A percentile compares a stretch with the other conserved stretches of the same genome.
These are phyloP conservation scores for Diaporthe longicolla DNA, from an alignment of 2,329 filamentous ascomycete genomes.

Conservation along the genomic window DNA sequence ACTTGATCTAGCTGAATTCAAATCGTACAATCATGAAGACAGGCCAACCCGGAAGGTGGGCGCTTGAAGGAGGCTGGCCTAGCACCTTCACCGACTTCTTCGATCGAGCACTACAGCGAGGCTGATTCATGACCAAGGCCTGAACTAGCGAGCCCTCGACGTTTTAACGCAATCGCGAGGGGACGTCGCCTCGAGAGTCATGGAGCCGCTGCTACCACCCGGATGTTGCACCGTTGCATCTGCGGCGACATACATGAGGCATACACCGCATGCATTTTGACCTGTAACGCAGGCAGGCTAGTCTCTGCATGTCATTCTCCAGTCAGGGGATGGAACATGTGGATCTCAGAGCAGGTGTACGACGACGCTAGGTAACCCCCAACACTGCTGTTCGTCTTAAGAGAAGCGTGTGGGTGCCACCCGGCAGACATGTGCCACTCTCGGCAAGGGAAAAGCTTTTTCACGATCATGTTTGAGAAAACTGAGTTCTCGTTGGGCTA, in stretches of 20 bases:
- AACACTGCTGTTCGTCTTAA: slow-evolving; percentile 16
- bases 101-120: neutral
- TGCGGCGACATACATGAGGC: slow-evolving; percentile 7
- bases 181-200: neutral
- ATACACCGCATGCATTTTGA: neutral
- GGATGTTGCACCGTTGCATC: slow-evolving; percentile 2
- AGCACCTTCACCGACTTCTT: neutral
- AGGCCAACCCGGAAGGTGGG: no score
- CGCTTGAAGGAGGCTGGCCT: neutral
- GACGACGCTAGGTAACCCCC: neutral
- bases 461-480: neutral
- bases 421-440: neutral
- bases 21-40: no score
- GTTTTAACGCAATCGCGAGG: neutral
- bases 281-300: neutral
- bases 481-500: neutral
- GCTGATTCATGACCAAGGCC: neutral
- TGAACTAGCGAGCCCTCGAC: neutral
- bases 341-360: neutral
- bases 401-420: neutral
- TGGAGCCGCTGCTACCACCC: neutral
- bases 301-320: neutral
- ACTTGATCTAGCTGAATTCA: neutral
- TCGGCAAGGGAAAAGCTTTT: neutral
- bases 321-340: slow-evolving; percentile 5